A percentile compares a stretch with the other conserved stretches of the same genome.
Evolutionary conservation across 2,329 filamentous ascomycete genomes (phyloP).

Genomic region (Scleromitrula shiraiana): DNA sequence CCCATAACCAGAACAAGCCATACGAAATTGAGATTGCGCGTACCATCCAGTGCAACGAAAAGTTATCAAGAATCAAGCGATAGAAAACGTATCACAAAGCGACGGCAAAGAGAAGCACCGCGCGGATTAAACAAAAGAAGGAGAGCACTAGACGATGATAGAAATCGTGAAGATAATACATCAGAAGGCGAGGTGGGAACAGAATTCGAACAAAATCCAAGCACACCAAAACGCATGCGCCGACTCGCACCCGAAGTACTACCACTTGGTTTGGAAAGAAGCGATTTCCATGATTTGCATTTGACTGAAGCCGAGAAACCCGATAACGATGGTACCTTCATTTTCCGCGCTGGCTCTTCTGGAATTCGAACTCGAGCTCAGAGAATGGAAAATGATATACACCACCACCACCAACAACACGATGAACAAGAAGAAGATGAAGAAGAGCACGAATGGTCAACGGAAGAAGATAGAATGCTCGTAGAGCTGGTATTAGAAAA

Average conservation of each 20-base stretch:
- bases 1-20: conserved; percentile 18
- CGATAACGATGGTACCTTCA: not conserved
- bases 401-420: no score
- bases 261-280: conserved; percentile 49
- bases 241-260: conserved; percentile 53
- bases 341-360: not conserved
- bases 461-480: conserved; percentile 55
- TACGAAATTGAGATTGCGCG: conserved; percentile 47
- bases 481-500: conserved; percentile 63
- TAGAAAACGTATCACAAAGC: conserved; percentile 43
- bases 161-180: conserved; percentile 35
- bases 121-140: conserved; percentile 47
- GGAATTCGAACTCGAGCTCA: not conserved
- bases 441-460: conserved; percentile 43
- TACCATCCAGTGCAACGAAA: conserved; percentile 30
- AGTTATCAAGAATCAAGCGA: conserved; percentile 12
- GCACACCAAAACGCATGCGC: conserved; percentile 49
- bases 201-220: conserved; percentile 23
- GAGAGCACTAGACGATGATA: conserved; percentile 39
- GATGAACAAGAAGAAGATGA: not conserved
- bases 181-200: conserved; percentile 23
- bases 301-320: conserved; percentile 16
- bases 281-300: conserved; percentile 49
- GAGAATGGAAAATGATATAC: no score
- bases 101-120: conserved; percentile 34